Evolutionary conservation across 192 early-diverging fungal genomes (phyloP).

Genomic region (Irineochytrium annulatum): DNA sequence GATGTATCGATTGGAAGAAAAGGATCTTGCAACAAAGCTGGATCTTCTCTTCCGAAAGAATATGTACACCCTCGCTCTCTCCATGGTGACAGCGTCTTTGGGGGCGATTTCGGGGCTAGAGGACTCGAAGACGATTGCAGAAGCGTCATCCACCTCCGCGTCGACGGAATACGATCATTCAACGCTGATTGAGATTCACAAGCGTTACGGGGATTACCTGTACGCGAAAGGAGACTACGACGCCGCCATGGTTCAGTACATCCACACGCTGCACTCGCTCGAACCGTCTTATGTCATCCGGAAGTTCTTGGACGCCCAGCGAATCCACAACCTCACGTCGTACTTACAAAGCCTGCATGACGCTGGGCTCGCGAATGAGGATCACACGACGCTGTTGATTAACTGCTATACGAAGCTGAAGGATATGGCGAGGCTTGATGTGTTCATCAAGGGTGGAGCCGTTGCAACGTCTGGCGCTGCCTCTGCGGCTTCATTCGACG

Average conservation of each 20-base stretch:
- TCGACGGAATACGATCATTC: slow-evolving; percentile 76
- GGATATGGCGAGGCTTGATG: slow-evolving; percentile 77
- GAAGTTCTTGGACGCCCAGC: slow-evolving; percentile 93
- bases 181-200: slow-evolving; percentile 88
- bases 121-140: neutral
- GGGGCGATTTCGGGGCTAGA: slow-evolving; percentile 10
- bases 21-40: slow-evolving; percentile 79
- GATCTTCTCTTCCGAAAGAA: slow-evolving; percentile 88
- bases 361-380: slow-evolving; percentile 77
- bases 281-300: slow-evolving; percentile 96
- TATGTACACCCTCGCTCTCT: slow-evolving; percentile 84
- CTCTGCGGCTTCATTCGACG: slow-evolving; percentile 67
- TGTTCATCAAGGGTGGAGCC: slow-evolving; percentile 81
- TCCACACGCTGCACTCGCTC: slow-evolving; percentile 84
- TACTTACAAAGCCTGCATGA: slow-evolving; percentile 91
- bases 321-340: slow-evolving; percentile 80
- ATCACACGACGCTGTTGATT: slow-evolving; percentile 93
- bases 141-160: slow-evolving; percentile 22
- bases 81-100: slow-evolving; percentile 53
- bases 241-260: slow-evolving; percentile 85
- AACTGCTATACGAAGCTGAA: slow-evolving; percentile 97
- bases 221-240: slow-evolving; percentile 77
- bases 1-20: slow-evolving; percentile 80
- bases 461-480: slow-evolving; percentile 19
- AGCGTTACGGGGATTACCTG: slow-evolving; percentile 91